Evolutionary conservation across 176 grass and related monocot genomes (phyloP).

Genomic region (Lolium perenne): DNA sequence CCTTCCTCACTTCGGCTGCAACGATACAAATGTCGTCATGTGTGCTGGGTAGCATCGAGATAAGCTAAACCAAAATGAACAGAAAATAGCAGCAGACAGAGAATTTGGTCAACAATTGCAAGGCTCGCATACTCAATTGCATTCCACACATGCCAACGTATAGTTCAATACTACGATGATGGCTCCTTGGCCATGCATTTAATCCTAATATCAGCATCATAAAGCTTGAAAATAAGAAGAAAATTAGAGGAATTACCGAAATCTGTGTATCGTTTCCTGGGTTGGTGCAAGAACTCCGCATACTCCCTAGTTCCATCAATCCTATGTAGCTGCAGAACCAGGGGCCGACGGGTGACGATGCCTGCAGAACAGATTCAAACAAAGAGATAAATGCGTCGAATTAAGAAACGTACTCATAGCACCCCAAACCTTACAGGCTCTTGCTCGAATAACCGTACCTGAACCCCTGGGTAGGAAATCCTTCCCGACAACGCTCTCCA

Average conservation of each 20-base stretch:
- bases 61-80: constrained; percentile 7
- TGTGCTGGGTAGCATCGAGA: neutral
- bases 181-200: constrained; percentile 3
- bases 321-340: constrained; percentile 95
- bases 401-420: constrained; percentile 16
- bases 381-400: neutral
- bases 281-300: constrained; percentile 97
- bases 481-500: constrained; percentile 97
- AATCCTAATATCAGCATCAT: constrained; percentile 7
- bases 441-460: constrained; percentile 56
- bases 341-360: constrained; percentile 91
- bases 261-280: constrained; percentile 92
- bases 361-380: constrained; percentile 57
- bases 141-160: neutral
- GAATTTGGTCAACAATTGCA: neutral
- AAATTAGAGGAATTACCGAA: constrained; percentile 62
- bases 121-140: neutral
- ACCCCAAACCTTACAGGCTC: neutral
- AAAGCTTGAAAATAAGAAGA: neutral
- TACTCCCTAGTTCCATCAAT: constrained; percentile 89
- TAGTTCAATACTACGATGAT: neutral
- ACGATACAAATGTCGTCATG: constrained; percentile 26
- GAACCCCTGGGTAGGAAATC: constrained; percentile 97
- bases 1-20: constrained; percentile 87
- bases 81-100: neutral